A percentile compares a stretch with the other conserved stretches of the same genome.
These are phyloP conservation scores for Chenopodium album DNA, from an alignment of 148 eudicot genomes.

Conservation along the genomic window DNA sequence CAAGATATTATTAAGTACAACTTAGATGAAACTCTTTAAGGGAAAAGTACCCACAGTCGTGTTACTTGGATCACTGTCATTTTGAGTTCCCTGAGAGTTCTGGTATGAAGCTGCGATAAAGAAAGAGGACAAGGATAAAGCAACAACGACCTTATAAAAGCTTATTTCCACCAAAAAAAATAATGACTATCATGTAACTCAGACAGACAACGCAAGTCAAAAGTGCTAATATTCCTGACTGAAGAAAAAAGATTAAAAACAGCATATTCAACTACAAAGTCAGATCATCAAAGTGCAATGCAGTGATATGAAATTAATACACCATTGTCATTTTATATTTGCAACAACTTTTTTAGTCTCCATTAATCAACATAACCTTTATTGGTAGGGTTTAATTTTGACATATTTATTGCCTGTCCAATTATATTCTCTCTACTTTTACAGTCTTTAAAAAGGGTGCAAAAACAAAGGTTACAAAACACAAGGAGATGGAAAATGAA, in stretches of 20 bases:
- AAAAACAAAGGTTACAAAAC: neutral
- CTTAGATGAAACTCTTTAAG: neutral
- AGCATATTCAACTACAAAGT: neutral
- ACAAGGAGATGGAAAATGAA: neutral
- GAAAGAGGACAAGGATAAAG: conserved; percentile 13
- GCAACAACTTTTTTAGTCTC: neutral
- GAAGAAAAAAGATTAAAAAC: neutral
- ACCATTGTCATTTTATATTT: neutral
- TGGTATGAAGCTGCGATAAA: conserved; percentile 71
- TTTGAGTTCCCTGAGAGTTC: conserved; percentile 62
- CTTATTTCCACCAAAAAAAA: neutral
- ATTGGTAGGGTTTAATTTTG: neutral
- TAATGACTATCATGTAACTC: neutral
- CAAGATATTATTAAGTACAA: conserved; percentile 14
- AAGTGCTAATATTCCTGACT: neutral
- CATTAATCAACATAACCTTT: too few relatives aligned
- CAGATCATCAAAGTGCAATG: neutral
- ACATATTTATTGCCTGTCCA: too few relatives aligned
- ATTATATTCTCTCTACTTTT: too few relatives aligned
- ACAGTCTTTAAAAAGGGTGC: neutral
- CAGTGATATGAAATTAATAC: neutral
- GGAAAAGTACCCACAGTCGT: conserved; percentile 72
- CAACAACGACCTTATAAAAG: neutral
- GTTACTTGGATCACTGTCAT: conserved; percentile 89
- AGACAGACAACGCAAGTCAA: neutral